Evolutionary conservation across 2,329 filamentous ascomycete species (phyloP).

Genomic region (Cyphellophora attinorum): DNA sequence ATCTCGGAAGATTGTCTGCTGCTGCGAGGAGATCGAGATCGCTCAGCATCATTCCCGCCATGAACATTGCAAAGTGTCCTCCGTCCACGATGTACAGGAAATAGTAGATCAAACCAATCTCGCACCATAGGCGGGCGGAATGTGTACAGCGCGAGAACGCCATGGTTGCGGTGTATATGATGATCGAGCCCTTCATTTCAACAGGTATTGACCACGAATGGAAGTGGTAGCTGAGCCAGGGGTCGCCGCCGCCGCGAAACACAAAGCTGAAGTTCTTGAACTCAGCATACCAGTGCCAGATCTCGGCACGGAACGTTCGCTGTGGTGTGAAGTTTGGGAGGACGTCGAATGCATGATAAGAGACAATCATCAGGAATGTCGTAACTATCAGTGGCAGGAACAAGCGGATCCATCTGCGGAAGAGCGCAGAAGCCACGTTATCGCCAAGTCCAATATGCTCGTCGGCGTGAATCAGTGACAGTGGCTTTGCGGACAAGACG

Average conservation of each 20-base stretch:
- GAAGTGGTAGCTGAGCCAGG: conserved; percentile 49
- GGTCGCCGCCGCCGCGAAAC: conserved; percentile 48
- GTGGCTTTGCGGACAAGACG: conserved; percentile 39
- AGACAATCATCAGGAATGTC: conserved; percentile 44
- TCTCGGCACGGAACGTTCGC: conserved; percentile 36
- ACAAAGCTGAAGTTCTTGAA: conserved; percentile 62
- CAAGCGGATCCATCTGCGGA: conserved; percentile 41
- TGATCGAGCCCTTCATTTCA: conserved; percentile 55
- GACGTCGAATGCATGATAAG: conserved; percentile 45
- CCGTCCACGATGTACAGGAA: conserved; percentile 61
- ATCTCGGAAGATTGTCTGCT: conserved; percentile 40
- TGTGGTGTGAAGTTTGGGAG: conserved; percentile 32
- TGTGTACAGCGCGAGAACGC: conserved; percentile 48
- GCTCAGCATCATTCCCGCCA: conserved; percentile 51
- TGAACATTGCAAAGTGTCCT: conserved; percentile 52
- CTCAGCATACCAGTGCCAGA: conserved; percentile 45
- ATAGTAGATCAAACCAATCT: conserved; percentile 48
- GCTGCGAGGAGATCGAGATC: conserved; percentile 50
- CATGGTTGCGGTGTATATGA: conserved; percentile 49
- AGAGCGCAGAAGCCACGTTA: conserved; percentile 38
- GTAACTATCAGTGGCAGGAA: conserved; percentile 45
- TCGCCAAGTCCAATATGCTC: conserved; percentile 31
- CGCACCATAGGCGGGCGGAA: conserved; percentile 46
- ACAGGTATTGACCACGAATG: conserved; percentile 57
- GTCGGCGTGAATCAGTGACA: conserved; percentile 33